phyloP scores from a whole-genome alignment of 2,329 filamentous ascomycete species.

The Aureobasidium zeae region DNA sequence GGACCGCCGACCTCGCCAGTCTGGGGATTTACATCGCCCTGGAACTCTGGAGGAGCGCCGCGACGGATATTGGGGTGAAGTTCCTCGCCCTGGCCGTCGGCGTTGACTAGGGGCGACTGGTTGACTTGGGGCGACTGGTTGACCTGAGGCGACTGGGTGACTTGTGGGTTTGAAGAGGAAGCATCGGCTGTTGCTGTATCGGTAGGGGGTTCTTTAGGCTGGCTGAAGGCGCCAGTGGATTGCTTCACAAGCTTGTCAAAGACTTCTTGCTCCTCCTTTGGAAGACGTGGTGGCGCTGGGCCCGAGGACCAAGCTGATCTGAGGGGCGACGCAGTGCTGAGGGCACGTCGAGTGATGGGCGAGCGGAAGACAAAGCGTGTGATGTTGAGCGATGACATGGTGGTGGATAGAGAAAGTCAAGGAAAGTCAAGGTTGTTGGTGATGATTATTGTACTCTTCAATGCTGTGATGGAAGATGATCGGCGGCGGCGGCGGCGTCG shows the following conservation, averaged over 20 bases:
- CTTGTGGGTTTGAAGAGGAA: conserved; percentile 19
- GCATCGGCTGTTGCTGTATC: conserved; percentile 29
- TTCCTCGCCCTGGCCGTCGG: conserved; percentile 52
- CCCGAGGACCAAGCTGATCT: conserved; percentile 30
- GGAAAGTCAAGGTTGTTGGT: too few relatives aligned
- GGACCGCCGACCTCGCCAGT: conserved; percentile 94
- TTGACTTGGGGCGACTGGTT: conserved; percentile 28
- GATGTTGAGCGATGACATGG: conserved; percentile 15
- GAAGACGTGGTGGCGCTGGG: conserved; percentile 75
- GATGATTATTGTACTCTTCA: too few relatives aligned
- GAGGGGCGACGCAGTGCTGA: conserved; percentile 38
- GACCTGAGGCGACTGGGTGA: conserved; percentile 21
- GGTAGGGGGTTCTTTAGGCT: conserved; percentile 39
- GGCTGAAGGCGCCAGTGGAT: conserved; percentile 70
- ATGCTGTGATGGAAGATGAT: too few relatives aligned
- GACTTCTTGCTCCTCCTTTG: conserved; percentile 78
- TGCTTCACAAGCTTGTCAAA: conserved; percentile 77
- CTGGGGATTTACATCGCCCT: conserved; percentile 82
- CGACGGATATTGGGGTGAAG: conserved; percentile 62
- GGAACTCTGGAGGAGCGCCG: conserved; percentile 82
- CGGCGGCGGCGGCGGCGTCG: too few relatives aligned
- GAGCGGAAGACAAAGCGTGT: conserved; percentile 12
- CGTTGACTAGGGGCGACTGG: conserved; percentile 36
- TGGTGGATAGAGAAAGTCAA: not conserved
- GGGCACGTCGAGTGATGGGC: conserved; percentile 21